Evolutionary conservation across 176 grass and related monocot genomes (phyloP).

Genomic region (Guadua angustifolia): DNA sequence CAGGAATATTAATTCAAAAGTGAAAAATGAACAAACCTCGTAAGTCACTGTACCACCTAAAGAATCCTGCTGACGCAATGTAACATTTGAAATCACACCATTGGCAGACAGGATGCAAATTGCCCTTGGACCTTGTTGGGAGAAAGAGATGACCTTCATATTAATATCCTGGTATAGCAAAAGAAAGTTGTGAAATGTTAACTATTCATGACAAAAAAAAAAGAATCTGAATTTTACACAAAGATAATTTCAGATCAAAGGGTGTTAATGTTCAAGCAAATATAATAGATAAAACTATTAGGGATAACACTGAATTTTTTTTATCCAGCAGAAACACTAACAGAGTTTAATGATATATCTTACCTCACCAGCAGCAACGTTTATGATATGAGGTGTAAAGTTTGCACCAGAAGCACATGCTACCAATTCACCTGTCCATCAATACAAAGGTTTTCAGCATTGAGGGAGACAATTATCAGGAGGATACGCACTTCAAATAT

Average conservation of each 20-base stretch:
- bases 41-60: conserved; percentile 82
- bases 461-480: not conserved
- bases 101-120: conserved; percentile 86
- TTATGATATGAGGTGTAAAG: conserved; percentile 91
- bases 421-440: conserved; percentile 65
- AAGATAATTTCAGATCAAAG: not conserved
- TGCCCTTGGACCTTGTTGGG: conserved; percentile 79
- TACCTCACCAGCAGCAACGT: conserved; percentile 88
- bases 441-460: conserved; percentile 36
- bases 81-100: conserved; percentile 84
- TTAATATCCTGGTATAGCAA: conserved; percentile 68
- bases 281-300: not conserved
- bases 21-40: conserved; percentile 49
- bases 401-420: conserved; percentile 81
- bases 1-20: not conserved
- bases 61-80: conserved; percentile 70
- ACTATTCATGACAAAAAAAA: conserved; percentile 17
- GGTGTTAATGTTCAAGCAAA: not conserved
- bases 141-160: conserved; percentile 87
- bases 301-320: not conserved
- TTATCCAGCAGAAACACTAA: not conserved
- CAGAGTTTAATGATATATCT: conserved; percentile 1
- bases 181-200: not conserved
- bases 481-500: not conserved
- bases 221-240: not conserved